These are phyloP conservation scores for Pulicaria dysenterica DNA, from an alignment of 129 eudicot species.

Conservation along the genomic window DNA sequence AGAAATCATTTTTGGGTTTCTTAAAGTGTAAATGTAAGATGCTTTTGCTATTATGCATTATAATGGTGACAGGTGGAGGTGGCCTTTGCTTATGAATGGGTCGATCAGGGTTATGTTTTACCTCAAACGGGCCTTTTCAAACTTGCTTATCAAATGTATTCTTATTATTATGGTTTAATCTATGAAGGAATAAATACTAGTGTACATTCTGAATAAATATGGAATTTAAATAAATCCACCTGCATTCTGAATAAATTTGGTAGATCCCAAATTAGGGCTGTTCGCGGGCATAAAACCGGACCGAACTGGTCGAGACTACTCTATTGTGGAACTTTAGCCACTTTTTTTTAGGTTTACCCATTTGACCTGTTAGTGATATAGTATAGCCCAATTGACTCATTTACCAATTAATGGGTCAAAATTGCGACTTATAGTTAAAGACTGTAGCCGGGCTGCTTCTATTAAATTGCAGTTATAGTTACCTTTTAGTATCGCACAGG, in stretches of 20 bases:
- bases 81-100: neutral
- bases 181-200: no score
- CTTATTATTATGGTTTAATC: no score
- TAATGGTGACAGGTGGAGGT: conserved; percentile 2
- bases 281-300: no score
- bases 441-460: neutral
- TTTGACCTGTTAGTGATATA: neutral
- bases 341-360: neutral
- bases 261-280: no score
- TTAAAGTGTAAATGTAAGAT: neutral
- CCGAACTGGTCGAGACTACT: no score
- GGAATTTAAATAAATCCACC: no score
- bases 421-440: neutral
- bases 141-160: no score
- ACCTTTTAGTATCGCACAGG: neutral
- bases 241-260: no score
- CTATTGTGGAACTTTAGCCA: neutral
- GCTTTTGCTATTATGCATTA: neutral
- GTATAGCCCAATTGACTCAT: neutral
- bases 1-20: neutral
- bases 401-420: neutral
- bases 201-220: no score
- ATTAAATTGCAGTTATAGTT: neutral
- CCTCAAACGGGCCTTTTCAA: neutral
- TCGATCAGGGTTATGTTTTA: neutral